These are phyloP conservation scores for Euryodendron excelsum DNA, from an alignment of 148 eudicot genomes.

Conservation along the genomic window DNA sequence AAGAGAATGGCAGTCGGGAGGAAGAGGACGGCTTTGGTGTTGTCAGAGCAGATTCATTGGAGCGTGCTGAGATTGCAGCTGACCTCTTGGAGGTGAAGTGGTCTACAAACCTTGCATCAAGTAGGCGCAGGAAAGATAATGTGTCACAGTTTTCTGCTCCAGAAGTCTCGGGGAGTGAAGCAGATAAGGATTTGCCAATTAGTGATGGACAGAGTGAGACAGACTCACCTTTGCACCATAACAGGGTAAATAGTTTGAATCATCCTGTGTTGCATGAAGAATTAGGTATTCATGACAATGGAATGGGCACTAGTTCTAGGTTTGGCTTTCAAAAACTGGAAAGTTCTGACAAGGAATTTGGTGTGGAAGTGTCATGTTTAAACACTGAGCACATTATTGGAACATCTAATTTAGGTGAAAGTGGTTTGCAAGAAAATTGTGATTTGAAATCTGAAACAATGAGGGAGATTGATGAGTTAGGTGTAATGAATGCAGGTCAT, in stretches of 20 bases:
- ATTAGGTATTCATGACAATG: slow-evolving; percentile 2
- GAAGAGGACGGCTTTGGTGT: slow-evolving; percentile 32
- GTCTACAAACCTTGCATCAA: slow-evolving; percentile 69
- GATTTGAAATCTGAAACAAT: slow-evolving; percentile 20
- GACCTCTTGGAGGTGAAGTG: slow-evolving; percentile 85
- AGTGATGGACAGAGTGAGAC: not conserved
- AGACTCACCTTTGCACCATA: not conserved
- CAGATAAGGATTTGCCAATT: slow-evolving; percentile 4
- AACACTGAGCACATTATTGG: slow-evolving; percentile 23
- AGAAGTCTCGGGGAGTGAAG: slow-evolving; percentile 18
- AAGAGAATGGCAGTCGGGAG: slow-evolving; percentile 31
- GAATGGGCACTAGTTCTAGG: slow-evolving; percentile 8
- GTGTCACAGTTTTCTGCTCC: slow-evolving; percentile 17
- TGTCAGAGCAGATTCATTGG: slow-evolving; percentile 45
- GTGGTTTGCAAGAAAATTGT: slow-evolving; percentile 21
- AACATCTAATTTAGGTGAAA: slow-evolving; percentile 25
- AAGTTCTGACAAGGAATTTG: slow-evolving; percentile 22
- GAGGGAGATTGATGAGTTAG: slow-evolving; percentile 13
- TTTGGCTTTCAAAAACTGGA: slow-evolving; percentile 20
- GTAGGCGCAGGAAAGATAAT: slow-evolving; percentile 28
- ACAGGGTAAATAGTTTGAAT: not conserved
- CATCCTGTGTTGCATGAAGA: slow-evolving; percentile 13
- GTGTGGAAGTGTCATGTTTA: slow-evolving; percentile 29
- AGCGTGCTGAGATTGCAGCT: slow-evolving; percentile 92
- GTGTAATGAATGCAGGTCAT: slow-evolving; percentile 9